Conservation (phyloP, 306 rosid species). For the Quercus gilva region DNA sequence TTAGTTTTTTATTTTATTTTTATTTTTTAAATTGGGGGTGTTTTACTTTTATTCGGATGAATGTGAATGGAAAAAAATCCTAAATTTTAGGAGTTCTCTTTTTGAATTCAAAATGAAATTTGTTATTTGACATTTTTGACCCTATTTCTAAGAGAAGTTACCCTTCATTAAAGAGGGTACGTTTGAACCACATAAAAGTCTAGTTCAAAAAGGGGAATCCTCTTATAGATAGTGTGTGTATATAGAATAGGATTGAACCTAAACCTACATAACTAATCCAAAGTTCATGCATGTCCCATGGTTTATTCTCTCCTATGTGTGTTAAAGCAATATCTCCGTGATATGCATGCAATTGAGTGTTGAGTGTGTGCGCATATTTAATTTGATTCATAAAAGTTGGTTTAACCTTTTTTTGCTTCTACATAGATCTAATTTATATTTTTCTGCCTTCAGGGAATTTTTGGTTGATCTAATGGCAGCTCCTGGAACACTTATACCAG, state of each 20-base stretch:
- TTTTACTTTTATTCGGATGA: too few relatives aligned
- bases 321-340: background rate
- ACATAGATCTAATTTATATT: slow-evolving; percentile 27
- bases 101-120: too few relatives aligned
- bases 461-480: slow-evolving; percentile 99
- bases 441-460: slow-evolving; percentile 81
- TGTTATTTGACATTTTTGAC: too few relatives aligned
- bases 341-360: background rate
- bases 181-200: too few relatives aligned
- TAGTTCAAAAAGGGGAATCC: too few relatives aligned
- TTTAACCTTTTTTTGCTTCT: slow-evolving; percentile 10
- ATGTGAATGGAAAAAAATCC: too few relatives aligned
- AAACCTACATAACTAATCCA: background rate
- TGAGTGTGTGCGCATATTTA: background rate
- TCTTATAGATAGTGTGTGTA: too few relatives aligned
- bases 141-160: too few relatives aligned
- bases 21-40: too few relatives aligned
- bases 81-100: too few relatives aligned
- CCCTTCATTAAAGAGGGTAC: too few relatives aligned
- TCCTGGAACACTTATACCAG: slow-evolving; percentile 93
- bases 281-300: background rate
- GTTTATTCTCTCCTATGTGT: background rate
- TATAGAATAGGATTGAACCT: background rate
- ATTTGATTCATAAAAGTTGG: background rate
- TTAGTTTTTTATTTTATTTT: too few relatives aligned